Base-by-base conservation (phyloP, 257 asterid species). In the Misopates orontium region DNA sequence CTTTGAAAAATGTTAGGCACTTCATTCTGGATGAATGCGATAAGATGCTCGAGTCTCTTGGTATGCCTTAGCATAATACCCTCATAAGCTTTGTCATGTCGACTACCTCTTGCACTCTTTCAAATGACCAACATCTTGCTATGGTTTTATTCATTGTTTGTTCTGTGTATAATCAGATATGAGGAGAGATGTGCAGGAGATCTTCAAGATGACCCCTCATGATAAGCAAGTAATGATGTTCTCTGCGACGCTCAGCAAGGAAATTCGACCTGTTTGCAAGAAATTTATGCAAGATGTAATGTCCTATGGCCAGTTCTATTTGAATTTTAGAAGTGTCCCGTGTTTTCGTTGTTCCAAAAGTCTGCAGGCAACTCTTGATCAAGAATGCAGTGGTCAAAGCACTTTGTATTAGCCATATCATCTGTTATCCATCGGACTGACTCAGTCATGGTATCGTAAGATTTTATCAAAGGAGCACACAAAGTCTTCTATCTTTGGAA, bases 201-300 rank as follows among this genome's bases (percentile, higher is more conserved):
- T 90, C 47, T 90, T 90, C 85, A 90, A 86, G 80, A 81, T 84
- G 96, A 90, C 97, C 24, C 91, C 82, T 32, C 96, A 86, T 14
- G 96, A 89, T 66, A 89, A 89, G 84, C 96, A 86, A 83, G 96
- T 89, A 36, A 89, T 89, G 96, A 89, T 89, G 96, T 89, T 89
- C 75, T 86, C 95, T 36, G 95, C 96, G 21, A 89, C 96, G 1
- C 95, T 89, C 62, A 86, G 95, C 74, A 86, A 86, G 77, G 95
- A 84, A 77, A 86, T 89, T 66, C 96, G 95, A 36, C 96, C 96
- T 39, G 87, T 89, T 58, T 89, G 95, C 86, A 89, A 89, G 83
- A 89, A 89, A 75, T 89, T 89, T 49, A 89, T 84, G 93, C 90
- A 81, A 78, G 96, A 89, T 84, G 96, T 89, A 86, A 86, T 74